phyloP scores from a whole-genome alignment of 305 asterid species.

The Fraxinus paxiana region DNA sequence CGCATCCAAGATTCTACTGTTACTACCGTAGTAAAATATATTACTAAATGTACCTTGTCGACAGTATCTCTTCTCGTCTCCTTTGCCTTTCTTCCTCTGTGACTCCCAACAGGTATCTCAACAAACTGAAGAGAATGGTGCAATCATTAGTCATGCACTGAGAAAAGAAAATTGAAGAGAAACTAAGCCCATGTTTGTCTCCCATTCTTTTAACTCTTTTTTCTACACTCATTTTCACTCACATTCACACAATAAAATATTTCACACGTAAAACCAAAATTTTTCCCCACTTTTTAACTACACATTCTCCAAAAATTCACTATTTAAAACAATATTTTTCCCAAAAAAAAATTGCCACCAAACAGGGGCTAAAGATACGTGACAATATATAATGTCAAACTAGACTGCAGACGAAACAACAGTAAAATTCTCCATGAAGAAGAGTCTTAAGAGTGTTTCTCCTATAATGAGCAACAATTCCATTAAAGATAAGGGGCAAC shows the following conservation, averaged over 20 bases:
- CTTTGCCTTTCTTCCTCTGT: constrained; percentile 81
- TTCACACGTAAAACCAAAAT: background rate
- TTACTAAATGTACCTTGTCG: constrained; percentile 56
- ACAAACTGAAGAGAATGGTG: constrained; percentile 48
- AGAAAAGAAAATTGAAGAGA: background rate
- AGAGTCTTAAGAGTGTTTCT: background rate
- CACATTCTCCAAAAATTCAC: background rate
- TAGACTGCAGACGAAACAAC: background rate
- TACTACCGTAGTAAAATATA: constrained; percentile 1
- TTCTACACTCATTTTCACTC: background rate
- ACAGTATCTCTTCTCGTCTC: constrained; percentile 85
- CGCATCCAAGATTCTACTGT: background rate
- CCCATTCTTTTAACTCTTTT: background rate
- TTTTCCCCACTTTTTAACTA: background rate
- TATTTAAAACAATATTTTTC: no score
- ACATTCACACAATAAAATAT: background rate
- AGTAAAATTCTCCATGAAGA: background rate
- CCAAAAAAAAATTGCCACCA: no score
- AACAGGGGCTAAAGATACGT: background rate
- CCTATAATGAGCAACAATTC: background rate
- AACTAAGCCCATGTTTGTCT: background rate
- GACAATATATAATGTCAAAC: background rate
- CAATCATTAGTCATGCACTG: constrained; percentile 15
- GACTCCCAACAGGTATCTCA: constrained; percentile 78
- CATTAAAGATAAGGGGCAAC: background rate